Base-by-base conservation (phyloP, 177 flowering plant genomes). In the Viscum album region DNA sequence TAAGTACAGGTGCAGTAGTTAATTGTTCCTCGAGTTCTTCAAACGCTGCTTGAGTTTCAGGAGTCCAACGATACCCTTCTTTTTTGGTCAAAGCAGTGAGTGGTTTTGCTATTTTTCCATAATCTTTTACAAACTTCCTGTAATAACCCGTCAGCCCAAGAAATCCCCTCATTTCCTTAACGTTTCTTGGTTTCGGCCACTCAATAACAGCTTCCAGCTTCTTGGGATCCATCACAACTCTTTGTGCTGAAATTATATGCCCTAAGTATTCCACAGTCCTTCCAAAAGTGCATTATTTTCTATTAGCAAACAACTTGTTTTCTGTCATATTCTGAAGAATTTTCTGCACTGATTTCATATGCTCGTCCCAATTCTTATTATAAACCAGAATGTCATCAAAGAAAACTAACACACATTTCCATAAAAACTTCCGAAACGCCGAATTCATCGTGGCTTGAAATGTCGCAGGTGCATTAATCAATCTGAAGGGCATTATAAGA, bases 401-500 rank as follows among this genome's bases (percentile, higher is more conserved):
- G 17, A 71, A 71, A 0, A 71, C 69, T 7, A 71, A 23, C 0
- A 71, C 33, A 29, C 43, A 71, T 24, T 52, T 64, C 13, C 64
- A 41, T 8, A 71, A n/a, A 2, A 31, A 31, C 5, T 47, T 34
- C 0, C 28, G 11, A 19, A 71, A 66, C 1, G 66, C 30, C 3
- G 50, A 6, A 35, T 71, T 71, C 73, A 71, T 64, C 6, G 58
- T 16, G 23, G 68, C 26, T 41, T 71, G 73, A 41, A 71, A 71
- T 1, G 73, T 65, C 1, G 69, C 28, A 0, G 73, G 64, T 0
- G 69, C 69, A 66, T 71, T 71, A 1, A 64, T 66, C 3, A 71
- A 29, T 0, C 68, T 71, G 50, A 70, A 75, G 2, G 68, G 77
- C 73, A 74, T 66, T 7, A 74, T 66, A 12, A 56, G 16, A 21